Percentiles rank a stretch among this genome's conserved stretches.
phyloP scores from a whole-genome alignment of 2,329 filamentous ascomycete genomes.

The Clonostachys byssicola region DNA sequence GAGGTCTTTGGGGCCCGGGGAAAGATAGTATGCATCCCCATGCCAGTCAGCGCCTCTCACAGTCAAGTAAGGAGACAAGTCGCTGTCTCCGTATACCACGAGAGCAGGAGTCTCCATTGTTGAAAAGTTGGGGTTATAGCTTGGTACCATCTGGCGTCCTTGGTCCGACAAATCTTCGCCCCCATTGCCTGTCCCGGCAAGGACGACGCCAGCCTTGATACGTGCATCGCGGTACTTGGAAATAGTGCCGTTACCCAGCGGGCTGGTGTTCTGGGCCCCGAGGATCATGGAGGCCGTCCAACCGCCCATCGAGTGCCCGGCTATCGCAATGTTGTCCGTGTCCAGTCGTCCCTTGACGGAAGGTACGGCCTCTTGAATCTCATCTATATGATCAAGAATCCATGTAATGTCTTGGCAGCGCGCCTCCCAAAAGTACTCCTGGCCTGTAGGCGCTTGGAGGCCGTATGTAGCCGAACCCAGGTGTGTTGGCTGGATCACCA shows the following conservation, averaged over 20 bases:
- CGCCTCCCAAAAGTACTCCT: slow-evolving; percentile 10
- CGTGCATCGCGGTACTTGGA: slow-evolving; percentile 7
- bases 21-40: slow-evolving; percentile 10
- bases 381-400: slow-evolving; percentile 14
- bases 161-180: slow-evolving; percentile 6
- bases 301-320: slow-evolving; percentile 15
- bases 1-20: slow-evolving; percentile 10
- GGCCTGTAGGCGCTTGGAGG: slow-evolving; percentile 2
- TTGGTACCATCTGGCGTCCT: slow-evolving; percentile 9
- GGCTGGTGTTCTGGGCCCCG: slow-evolving; percentile 12
- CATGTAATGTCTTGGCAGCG: slow-evolving; percentile 12
- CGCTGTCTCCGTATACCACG: slow-evolving; percentile 14
- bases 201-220: slow-evolving; percentile 15
- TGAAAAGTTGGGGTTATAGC: slow-evolving; percentile 10
- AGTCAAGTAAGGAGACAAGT: slow-evolving; percentile 10
- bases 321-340: slow-evolving; percentile 11
- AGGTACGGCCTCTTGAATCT: slow-evolving; percentile 12
- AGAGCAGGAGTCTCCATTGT: slow-evolving; percentile 11
- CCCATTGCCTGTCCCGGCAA: slow-evolving; percentile 11
- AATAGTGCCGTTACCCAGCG: slow-evolving; percentile 6
- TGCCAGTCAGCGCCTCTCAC: slow-evolving; percentile 15
- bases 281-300: slow-evolving; percentile 10
- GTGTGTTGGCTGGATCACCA: slow-evolving; percentile 16
- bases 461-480: not conserved
- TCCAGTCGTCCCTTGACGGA: slow-evolving; percentile 14